A percentile compares a stretch with the other conserved stretches of the same genome.
phyloP scores from a whole-genome alignment of 2,329 filamentous ascomycete species.

The Penicillium brasilianum region DNA sequence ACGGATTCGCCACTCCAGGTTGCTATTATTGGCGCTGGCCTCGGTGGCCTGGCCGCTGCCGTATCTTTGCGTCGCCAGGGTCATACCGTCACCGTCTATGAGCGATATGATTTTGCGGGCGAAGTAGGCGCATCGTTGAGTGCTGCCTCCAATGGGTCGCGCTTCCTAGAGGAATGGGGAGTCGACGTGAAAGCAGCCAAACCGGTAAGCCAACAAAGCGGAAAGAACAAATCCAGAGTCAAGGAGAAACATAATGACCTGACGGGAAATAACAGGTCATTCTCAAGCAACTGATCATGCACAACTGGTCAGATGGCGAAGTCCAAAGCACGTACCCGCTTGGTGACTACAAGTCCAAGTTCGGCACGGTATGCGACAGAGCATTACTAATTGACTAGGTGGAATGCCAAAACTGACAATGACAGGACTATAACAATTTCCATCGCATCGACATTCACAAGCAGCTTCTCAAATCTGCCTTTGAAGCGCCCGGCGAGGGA shows the following conservation, averaged over 20 bases:
- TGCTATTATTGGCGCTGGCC: conserved; percentile 35
- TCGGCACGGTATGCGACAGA: conserved; percentile 24
- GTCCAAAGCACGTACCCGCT: conserved; percentile 34
- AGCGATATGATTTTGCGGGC: conserved; percentile 31
- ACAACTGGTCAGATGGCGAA: conserved; percentile 36
- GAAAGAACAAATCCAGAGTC: background rate
- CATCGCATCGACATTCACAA: conserved; percentile 36
- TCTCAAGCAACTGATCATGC: conserved; percentile 38
- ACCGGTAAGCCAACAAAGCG: conserved; percentile 19
- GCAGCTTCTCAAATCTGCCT: conserved; percentile 31
- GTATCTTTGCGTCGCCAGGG: conserved; percentile 29
- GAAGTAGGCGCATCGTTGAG: conserved; percentile 33
- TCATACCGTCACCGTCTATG: conserved; percentile 31
- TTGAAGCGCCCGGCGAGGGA: conserved; percentile 28
- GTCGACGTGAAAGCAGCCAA: conserved; percentile 29
- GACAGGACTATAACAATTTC: conserved; percentile 36
- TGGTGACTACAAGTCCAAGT: conserved; percentile 35
- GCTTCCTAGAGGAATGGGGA: conserved; percentile 31
- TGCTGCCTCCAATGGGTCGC: conserved; percentile 29
- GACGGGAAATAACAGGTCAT: conserved; percentile 22
- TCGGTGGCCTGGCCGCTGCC: conserved; percentile 29
- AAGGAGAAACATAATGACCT: background rate
- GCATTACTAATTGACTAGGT: too few relatives aligned
- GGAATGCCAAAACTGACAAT: background rate
- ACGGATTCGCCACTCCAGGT: conserved; percentile 30